Conservation (phyloP, 176 grass and related monocot genomes). For the Eragrostis curvula region DNA sequence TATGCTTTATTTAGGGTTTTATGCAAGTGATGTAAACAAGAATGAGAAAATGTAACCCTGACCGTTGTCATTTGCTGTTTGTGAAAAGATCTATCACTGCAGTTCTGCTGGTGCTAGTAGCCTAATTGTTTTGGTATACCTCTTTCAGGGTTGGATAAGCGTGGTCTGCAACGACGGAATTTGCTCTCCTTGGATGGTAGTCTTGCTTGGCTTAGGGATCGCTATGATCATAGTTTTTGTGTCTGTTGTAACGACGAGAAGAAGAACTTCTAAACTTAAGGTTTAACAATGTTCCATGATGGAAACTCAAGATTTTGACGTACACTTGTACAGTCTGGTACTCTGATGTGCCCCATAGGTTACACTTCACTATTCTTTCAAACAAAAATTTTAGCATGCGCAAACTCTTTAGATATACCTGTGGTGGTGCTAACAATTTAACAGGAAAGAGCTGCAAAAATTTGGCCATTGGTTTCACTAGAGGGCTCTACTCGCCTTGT, state of each 20-base stretch:
- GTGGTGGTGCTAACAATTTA: not conserved
- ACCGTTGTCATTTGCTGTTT: not conserved
- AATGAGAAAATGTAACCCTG: not conserved
- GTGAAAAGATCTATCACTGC: not conserved
- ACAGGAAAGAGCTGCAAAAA: not conserved
- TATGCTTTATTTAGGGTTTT: slow-evolving; percentile 4
- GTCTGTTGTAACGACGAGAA: slow-evolving; percentile 54
- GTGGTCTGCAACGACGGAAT: slow-evolving; percentile 32
- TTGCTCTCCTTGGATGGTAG: slow-evolving; percentile 57
- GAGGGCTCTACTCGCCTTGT: not conserved
- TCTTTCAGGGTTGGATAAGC: slow-evolving; percentile 54
- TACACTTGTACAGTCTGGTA: slow-evolving; percentile 11
- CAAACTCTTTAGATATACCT: not conserved
- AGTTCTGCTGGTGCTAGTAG: not conserved
- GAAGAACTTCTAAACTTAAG: slow-evolving; percentile 92
- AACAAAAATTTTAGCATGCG: slow-evolving; percentile 24
- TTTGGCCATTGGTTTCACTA: not conserved
- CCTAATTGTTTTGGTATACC: slow-evolving; percentile 5
- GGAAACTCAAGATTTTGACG: slow-evolving; percentile 48
- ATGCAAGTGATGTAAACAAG: not conserved
- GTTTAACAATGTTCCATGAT: slow-evolving; percentile 50
- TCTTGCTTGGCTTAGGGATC: slow-evolving; percentile 34
- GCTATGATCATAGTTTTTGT: slow-evolving; percentile 30
- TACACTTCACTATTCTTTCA: not conserved
- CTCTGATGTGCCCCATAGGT: slow-evolving; percentile 31